Evolutionary conservation across 2,329 filamentous ascomycete species (phyloP), one percentile per base, ranked within the genome.

Genomic region (Aspergillus neoniger): DNA sequence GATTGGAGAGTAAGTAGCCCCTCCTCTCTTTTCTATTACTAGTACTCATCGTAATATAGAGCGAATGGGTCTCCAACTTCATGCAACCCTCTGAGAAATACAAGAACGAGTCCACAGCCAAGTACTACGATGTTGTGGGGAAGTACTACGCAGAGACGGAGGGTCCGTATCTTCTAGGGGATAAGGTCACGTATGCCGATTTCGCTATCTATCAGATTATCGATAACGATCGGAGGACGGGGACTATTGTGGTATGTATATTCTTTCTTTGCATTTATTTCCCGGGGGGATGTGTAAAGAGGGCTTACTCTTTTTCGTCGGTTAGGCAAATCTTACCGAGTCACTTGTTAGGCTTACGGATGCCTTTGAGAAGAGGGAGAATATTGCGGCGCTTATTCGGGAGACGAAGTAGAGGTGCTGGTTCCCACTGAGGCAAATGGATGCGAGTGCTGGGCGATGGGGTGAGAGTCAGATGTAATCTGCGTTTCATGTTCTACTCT

Each of bases 121-220:
- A 68, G n/a, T 79, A 75, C 61, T 73, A 77, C 32, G 61, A 69
- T 0, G 41, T 74, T 1, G 25, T 77, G 1, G 69, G 57, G 0
- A 59, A 72, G 30, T 75, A 74, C 38, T 78, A 77, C 30, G 55
- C 67, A 0, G 65, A 75, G 14, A 56, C 52, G 0, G 57, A 58
- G 0, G 77, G 76, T 0, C 77, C 77, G 1, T 79, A 72, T 52
- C 71, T 79, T 3, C 63, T 79, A 0, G 76, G 77, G 1, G 65
- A 77, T 5, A 69, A 63, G 25, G 58, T 78, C 53, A 76, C 72
- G 4, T 79, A 79, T 39, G 71, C 67, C 14, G 77, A 79, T 43
- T 79, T 79, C 60, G 75, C 73, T 0, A 64, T 79, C 2, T 79
- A 74, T 58, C 74, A 77, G 53, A 75, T 75, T 2, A 71, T 79